These are phyloP conservation scores for Mycena pura DNA, from an alignment of 768 basidiomycete genomes.

Conservation along the genomic window DNA sequence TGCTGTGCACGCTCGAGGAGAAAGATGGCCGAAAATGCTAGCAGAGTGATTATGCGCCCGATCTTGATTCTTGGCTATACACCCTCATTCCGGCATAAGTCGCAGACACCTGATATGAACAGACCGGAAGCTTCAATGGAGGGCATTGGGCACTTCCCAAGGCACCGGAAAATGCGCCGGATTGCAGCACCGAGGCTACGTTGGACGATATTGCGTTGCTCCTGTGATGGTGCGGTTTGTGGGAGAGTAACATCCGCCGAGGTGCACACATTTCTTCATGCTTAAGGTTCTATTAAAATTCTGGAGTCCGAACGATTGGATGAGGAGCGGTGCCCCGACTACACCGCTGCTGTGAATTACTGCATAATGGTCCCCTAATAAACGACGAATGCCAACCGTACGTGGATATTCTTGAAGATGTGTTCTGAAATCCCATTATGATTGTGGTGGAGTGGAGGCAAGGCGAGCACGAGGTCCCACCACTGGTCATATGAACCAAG, in stretches of 20 bases:
- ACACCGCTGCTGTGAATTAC: conserved; percentile 67
- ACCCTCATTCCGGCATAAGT: background rate
- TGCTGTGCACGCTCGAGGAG: conserved; percentile 41
- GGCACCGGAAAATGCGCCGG: conserved; percentile 89
- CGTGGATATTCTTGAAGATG: conserved; percentile 63
- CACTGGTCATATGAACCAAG: too few relatives aligned
- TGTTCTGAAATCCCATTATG: background rate
- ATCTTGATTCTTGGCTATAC: conserved; percentile 61
- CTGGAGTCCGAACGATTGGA: conserved; percentile 64
- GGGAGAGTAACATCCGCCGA: too few relatives aligned
- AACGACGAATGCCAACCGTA: conserved; percentile 78
- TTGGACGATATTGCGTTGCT: conserved; percentile 72
- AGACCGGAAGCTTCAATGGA: conserved; percentile 72
- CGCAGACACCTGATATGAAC: conserved; percentile 28
- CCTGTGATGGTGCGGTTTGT: conserved; percentile 14
- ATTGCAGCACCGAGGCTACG: conserved; percentile 87
- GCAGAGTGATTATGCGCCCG: conserved; percentile 70
- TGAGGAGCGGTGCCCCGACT: conserved; percentile 67
- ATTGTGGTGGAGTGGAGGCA: conserved; percentile 8
- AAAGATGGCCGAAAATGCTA: conserved; percentile 70
- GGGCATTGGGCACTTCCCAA: conserved; percentile 73
- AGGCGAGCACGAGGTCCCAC: background rate
- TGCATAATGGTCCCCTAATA: conserved; percentile 75
- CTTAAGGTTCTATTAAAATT: conserved; percentile 51
- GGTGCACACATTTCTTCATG: conserved; percentile 24